Conservation (phyloP, 1,284 basidiomycete species). For the Pisolithus thermaeus region DNA sequence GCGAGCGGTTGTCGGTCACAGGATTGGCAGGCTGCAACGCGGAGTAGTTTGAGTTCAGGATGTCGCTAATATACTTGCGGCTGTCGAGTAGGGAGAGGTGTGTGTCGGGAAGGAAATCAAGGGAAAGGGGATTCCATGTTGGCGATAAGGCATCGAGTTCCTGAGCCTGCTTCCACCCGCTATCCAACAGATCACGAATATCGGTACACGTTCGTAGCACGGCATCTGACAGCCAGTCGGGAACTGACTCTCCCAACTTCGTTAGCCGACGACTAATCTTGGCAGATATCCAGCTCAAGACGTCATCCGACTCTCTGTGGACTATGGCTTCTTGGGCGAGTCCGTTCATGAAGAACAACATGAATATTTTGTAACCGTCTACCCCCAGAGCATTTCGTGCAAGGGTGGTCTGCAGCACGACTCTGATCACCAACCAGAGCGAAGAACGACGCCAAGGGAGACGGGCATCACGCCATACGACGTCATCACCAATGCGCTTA, state of each 20-base stretch:
- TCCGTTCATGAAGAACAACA: conserved; percentile 20
- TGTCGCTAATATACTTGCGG: background rate
- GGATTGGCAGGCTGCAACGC: conserved; percentile 6
- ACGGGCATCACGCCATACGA: conserved; percentile 33
- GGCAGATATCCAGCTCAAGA: conserved; percentile 18
- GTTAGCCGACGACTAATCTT: conserved; percentile 24
- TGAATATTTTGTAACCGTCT: conserved; percentile 26
- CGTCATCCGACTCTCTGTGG: conserved; percentile 5
- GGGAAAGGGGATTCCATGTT: conserved; percentile 5
- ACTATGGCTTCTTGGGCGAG: background rate
- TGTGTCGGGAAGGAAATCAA: conserved; percentile 9
- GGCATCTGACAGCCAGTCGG: conserved; percentile 5
- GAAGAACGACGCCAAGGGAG: conserved; percentile 44
- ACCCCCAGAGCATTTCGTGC: background rate
- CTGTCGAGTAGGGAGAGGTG: conserved; percentile 4
- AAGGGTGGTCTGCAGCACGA: conserved; percentile 31
- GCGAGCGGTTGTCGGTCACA: conserved; percentile 3
- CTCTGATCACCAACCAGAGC: conserved; percentile 41
- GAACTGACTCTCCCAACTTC: conserved; percentile 12
- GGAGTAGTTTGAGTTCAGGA: background rate
- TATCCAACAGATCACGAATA: conserved; percentile 10
- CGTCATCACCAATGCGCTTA: conserved; percentile 33
- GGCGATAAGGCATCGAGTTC: background rate
- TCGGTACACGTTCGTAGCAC: conserved; percentile 2
- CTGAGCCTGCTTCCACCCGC: conserved; percentile 18